phyloP scores from a whole-genome alignment of 306 rosid species.

The Gynostemma pentaphyllum region DNA sequence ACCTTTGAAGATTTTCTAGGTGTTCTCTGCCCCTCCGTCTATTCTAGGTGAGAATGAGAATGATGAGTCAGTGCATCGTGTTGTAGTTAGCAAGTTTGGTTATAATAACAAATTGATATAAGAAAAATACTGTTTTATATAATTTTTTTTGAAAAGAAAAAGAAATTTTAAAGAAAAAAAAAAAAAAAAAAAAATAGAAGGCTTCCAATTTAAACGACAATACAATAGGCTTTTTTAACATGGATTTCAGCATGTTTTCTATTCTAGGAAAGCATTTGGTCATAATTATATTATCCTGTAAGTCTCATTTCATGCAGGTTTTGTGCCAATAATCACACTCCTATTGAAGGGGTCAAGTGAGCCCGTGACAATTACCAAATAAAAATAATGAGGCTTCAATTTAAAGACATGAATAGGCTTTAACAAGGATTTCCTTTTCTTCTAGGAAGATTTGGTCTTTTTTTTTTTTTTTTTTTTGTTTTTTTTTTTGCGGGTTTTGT shows the following conservation, averaged over 20 bases:
- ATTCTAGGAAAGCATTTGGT: background rate
- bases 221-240: background rate
- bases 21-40: background rate
- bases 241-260: background rate
- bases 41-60: background rate
- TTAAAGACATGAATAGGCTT: too few species aligned
- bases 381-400: too few species aligned
- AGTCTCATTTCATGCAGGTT: background rate
- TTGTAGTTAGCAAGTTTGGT: background rate
- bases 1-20: background rate
- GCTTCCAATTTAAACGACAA: background rate
- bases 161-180: too few species aligned
- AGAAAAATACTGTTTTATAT: background rate
- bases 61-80: background rate
- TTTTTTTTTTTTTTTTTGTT: background rate
- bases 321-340: background rate
- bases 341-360: too few species aligned
- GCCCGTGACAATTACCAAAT: too few species aligned
- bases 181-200: too few species aligned
- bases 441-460: too few species aligned
- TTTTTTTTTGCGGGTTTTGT: background rate
- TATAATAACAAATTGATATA: background rate
- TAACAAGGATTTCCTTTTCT: too few species aligned
- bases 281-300: background rate
- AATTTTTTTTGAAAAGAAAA: too few species aligned